phyloP scores from a whole-genome alignment of 2,329 filamentous ascomycete species.

The Fusarium fujikuroi region DNA sequence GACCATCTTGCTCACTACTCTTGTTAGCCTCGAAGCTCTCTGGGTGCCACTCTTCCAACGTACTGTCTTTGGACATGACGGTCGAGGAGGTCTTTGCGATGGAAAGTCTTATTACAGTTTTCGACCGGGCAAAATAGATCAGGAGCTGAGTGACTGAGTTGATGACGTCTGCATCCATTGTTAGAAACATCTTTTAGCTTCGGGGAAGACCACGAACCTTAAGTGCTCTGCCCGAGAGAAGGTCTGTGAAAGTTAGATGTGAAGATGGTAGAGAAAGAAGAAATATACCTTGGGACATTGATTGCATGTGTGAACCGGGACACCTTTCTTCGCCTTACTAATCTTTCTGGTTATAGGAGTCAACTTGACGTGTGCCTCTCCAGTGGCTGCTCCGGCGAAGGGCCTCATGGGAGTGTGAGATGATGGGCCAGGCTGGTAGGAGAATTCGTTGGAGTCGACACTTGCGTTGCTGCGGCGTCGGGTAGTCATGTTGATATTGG shows the following conservation, averaged over 20 bases:
- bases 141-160: constrained; percentile 68
- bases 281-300: constrained; percentile 61
- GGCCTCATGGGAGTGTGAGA: constrained; percentile 53
- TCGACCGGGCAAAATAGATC: constrained; percentile 61
- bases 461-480: constrained; percentile 59
- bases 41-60: constrained; percentile 20
- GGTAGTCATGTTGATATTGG: constrained; percentile 44
- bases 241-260: constrained; percentile 54
- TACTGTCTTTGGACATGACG: constrained; percentile 61
- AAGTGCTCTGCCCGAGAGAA: constrained; percentile 72
- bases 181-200: constrained; percentile 37
- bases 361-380: constrained; percentile 59
- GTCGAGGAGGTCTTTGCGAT: constrained; percentile 68
- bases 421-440: constrained; percentile 44
- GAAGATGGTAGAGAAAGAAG: neutral
- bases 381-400: constrained; percentile 48
- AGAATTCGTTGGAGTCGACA: constrained; percentile 61
- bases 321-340: constrained; percentile 68
- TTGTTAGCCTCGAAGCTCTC: constrained; percentile 25
- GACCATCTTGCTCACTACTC: constrained; percentile 38
- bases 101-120: constrained; percentile 67
- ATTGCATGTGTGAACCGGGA: constrained; percentile 67
- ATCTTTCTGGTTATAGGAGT: constrained; percentile 67
- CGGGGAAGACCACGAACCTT: constrained; percentile 55
- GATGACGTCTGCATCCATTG: constrained; percentile 61